phyloP scores from a whole-genome alignment of 164 flowering plant genomes.

The Cinnamomum micranthum region DNA sequence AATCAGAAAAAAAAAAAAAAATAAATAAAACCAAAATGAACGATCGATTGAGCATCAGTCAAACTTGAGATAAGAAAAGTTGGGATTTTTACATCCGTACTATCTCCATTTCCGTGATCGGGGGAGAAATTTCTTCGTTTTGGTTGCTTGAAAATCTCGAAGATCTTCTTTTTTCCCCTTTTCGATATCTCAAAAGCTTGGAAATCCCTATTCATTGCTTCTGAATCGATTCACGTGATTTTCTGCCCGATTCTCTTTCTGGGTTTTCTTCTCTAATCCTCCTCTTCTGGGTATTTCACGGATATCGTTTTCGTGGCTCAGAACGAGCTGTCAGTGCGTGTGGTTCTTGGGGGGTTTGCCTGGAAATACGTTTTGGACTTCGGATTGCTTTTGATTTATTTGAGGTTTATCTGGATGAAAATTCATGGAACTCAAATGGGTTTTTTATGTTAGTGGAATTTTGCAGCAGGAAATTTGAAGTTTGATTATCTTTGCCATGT shows the following conservation, averaged over 20 bases:
- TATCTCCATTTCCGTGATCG: constrained; percentile 10
- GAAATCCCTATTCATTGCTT: not conserved
- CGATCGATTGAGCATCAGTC: too few relatives aligned
- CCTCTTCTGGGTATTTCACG: constrained; percentile 5
- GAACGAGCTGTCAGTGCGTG: not conserved
- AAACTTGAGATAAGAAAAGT: not conserved
- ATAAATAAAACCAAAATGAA: too few relatives aligned
- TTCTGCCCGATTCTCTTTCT: not conserved
- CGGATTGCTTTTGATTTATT: not conserved
- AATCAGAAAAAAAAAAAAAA: too few relatives aligned
- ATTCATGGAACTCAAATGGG: not conserved
- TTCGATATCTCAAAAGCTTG: not conserved
- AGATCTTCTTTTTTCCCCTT: constrained; percentile 2
- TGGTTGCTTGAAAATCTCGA: constrained; percentile 3
- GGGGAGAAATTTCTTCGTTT: not conserved
- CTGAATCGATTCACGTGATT: not conserved
- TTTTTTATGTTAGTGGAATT: not conserved
- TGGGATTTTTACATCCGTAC: too few relatives aligned
- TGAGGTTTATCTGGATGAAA: not conserved
- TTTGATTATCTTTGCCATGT: not conserved
- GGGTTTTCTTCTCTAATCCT: not conserved
- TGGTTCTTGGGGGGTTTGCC: not conserved
- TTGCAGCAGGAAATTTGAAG: not conserved
- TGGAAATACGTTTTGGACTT: not conserved
- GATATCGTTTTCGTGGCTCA: not conserved